phyloP scores from a whole-genome alignment of 1,284 basidiomycete species.

The Cryptococcus jaspeensis region DNA sequence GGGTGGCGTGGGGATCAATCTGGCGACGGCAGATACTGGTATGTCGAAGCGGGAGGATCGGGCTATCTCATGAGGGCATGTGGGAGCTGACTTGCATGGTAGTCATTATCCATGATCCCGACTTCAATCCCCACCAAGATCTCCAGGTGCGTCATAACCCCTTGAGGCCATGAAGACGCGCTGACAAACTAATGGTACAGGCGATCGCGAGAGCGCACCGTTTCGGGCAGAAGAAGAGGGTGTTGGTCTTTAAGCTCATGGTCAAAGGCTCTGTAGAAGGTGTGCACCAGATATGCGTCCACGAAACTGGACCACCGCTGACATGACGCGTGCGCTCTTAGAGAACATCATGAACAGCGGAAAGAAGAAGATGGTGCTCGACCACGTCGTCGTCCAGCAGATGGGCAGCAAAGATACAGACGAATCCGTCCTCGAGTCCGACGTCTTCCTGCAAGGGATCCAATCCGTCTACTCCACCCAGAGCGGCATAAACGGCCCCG shows the following conservation, averaged over 20 bases:
- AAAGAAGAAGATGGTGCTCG: constrained; percentile 85
- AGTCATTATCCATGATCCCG: constrained; percentile 89
- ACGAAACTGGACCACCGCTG: not conserved
- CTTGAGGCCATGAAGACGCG: not conserved
- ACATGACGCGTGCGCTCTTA: constrained; percentile 39
- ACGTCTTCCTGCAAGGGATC: constrained; percentile 78
- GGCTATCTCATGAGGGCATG: not conserved
- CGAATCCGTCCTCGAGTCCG: constrained; percentile 65
- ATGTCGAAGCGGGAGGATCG: constrained; percentile 19
- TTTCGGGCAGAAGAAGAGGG: constrained; percentile 53
- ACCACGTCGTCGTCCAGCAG: constrained; percentile 86
- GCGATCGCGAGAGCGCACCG: constrained; percentile 84
- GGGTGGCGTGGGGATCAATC: constrained; percentile 93
- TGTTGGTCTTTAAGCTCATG: constrained; percentile 89
- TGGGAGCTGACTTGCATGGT: not conserved
- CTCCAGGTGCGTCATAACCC: constrained; percentile 35
- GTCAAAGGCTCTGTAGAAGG: constrained; percentile 85
- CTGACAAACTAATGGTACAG: constrained; percentile 51
- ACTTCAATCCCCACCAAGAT: constrained; percentile 85
- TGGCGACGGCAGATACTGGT: constrained; percentile 56
- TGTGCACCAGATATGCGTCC: constrained; percentile 32
- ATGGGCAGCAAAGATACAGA: constrained; percentile 79
- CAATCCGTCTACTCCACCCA: constrained; percentile 66
- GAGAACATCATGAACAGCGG: constrained; percentile 83
- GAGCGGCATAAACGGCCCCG: constrained; percentile 54